Conservation (phyloP, 441 rosid genomes). For the Euphorbia celastroides region DNA sequence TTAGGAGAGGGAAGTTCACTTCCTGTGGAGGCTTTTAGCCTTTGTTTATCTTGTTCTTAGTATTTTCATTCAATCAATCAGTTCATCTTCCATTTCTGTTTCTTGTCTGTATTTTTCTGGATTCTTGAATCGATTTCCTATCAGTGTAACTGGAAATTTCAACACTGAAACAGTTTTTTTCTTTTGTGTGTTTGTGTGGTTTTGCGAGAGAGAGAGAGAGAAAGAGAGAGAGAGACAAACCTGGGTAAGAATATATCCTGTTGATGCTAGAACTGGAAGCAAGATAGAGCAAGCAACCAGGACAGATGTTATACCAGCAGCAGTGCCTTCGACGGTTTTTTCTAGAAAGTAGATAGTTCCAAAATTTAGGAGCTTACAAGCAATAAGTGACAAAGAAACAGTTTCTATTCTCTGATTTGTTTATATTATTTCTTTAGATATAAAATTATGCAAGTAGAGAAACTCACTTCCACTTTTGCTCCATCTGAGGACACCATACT, state of each 20-base stretch:
- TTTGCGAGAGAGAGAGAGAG: slow-evolving; percentile 23
- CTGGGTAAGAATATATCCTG: slow-evolving; percentile 70
- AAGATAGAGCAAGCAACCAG: slow-evolving; percentile 71
- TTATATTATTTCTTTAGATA: not conserved
- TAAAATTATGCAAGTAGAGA: not conserved
- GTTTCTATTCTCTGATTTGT: not conserved
- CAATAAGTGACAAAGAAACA: not conserved
- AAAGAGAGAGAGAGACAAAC: slow-evolving; percentile 31
- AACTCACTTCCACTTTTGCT: slow-evolving; percentile 87
- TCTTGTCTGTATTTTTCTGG: too few relatives aligned
- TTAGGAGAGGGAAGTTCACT: too few relatives aligned
- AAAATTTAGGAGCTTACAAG: slow-evolving; percentile 17
- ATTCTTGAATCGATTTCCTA: too few relatives aligned
- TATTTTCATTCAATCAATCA: too few relatives aligned
- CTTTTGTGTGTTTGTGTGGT: not conserved
- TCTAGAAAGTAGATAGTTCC: slow-evolving; percentile 37
- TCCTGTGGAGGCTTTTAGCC: too few relatives aligned
- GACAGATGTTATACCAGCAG: slow-evolving; percentile 89
- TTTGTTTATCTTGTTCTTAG: too few relatives aligned
- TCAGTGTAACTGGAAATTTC: too few relatives aligned
- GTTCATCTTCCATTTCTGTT: too few relatives aligned
- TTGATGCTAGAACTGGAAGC: slow-evolving; percentile 85
- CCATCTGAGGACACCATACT: slow-evolving; percentile 95
- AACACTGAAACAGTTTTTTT: too few relatives aligned
- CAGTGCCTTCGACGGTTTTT: slow-evolving; percentile 98